Conservation (phyloP, 176 grass and related monocot species). For the Carex scoparia region DNA sequence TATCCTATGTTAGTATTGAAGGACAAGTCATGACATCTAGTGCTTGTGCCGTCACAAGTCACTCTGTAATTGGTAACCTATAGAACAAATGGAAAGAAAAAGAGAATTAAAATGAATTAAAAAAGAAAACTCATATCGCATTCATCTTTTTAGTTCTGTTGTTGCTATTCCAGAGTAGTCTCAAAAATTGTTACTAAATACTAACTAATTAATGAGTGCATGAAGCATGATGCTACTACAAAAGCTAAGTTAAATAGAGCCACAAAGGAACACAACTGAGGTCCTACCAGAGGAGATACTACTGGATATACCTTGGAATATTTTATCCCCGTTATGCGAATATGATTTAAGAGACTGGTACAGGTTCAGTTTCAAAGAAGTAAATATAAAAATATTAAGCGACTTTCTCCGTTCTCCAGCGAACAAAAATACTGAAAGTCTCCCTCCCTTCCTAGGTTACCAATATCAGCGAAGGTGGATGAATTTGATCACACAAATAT, state of each 20-base stretch:
- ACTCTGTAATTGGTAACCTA: not conserved
- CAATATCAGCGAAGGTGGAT: not conserved
- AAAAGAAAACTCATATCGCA: not conserved
- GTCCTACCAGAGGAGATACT: not conserved
- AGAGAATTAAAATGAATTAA: not conserved
- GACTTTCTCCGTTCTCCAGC: not conserved
- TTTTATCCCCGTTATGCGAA: not conserved
- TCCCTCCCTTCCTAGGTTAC: not conserved
- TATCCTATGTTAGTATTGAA: not conserved
- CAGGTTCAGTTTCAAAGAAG: no score
- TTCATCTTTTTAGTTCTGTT: not conserved
- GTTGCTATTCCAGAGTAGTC: not conserved
- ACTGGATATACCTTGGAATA: not conserved
- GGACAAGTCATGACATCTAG: not conserved
- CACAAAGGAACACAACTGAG: not conserved
- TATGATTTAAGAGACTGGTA: not conserved
- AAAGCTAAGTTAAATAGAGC: not conserved
- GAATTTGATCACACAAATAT: not conserved
- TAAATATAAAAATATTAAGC: not conserved
- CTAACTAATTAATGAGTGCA: not conserved
- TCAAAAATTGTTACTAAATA: not conserved
- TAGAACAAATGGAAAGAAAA: not conserved
- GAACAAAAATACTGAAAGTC: not conserved
- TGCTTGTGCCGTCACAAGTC: not conserved
- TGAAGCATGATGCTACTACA: not conserved